These are phyloP conservation scores for Saccharomycopsis amapae DNA, from an alignment of 805 yeast genomes.

Conservation along the genomic window DNA sequence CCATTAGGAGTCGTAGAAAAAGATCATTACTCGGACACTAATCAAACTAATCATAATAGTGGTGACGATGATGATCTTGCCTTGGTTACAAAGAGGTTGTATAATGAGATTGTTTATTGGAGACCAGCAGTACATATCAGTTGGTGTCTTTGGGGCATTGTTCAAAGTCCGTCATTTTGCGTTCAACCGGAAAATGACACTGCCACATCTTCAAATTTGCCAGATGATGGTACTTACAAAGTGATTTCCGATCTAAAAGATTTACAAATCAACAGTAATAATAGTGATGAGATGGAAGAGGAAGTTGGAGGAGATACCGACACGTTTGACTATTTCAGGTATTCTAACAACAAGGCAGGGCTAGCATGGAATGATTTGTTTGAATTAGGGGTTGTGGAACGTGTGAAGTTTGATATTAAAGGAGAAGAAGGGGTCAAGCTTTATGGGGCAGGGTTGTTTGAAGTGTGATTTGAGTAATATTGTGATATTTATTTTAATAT, in stretches of 20 bases:
- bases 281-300: conserved; percentile 24
- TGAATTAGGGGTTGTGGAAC: conserved; percentile 44
- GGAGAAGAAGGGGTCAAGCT: too few relatives aligned
- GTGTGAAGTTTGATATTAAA: too few relatives aligned
- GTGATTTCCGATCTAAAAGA: conserved; percentile 25
- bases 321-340: conserved; percentile 70
- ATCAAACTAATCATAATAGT: background rate
- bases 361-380: conserved; percentile 70
- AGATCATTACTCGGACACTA: conserved; percentile 37
- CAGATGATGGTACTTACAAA: conserved; percentile 29
- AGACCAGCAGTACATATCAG: conserved; percentile 68
- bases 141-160: conserved; percentile 92
- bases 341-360: conserved; percentile 67
- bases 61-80: conserved; percentile 26
- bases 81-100: conserved; percentile 39
- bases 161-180: conserved; percentile 52
- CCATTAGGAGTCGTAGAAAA: conserved; percentile 26
- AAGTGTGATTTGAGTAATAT: too few relatives aligned
- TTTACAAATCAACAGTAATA: conserved; percentile 25
- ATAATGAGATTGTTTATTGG: conserved; percentile 68
- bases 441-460: too few relatives aligned
- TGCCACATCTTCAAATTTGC: too few relatives aligned
- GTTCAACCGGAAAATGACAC: background rate
- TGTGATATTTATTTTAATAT: too few relatives aligned
- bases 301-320: conserved; percentile 40